Percentiles rank a stretch among this genome's conserved stretches.
phyloP scores from a whole-genome alignment of 139 green algal species.

The Coelastrella sp. region DNA sequence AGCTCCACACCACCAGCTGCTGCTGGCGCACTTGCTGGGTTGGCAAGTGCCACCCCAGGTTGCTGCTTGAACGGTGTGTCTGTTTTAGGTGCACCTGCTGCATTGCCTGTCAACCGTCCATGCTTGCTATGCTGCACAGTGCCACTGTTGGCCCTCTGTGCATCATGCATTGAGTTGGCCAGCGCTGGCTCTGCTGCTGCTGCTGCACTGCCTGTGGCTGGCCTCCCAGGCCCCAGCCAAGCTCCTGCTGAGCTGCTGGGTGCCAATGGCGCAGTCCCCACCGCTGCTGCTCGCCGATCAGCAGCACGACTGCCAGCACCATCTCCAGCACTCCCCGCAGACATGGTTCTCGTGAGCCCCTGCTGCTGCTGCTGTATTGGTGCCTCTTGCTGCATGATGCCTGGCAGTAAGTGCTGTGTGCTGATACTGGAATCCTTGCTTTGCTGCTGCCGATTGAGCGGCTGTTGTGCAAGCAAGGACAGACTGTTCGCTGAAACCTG shows the following conservation, averaged over 20 bases:
- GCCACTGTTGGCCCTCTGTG: neutral
- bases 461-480: slow-evolving; percentile 15
- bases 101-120: neutral
- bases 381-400: neutral
- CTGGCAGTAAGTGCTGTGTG: slow-evolving; percentile 17
- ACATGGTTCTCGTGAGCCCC: neutral
- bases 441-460: slow-evolving; percentile 7
- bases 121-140: too few species aligned
- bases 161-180: too few species aligned
- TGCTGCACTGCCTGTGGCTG: neutral
- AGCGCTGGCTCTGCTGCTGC: neutral
- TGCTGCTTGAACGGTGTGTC: too few species aligned
- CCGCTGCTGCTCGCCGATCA: neutral
- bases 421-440: slow-evolving; percentile 14
- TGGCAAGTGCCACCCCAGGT: too few species aligned
- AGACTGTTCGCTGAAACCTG: neutral
- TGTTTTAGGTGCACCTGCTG: neutral
- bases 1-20: slow-evolving; percentile 15
- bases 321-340: neutral
- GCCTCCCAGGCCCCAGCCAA: neutral
- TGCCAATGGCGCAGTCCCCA: too few species aligned
- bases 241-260: slow-evolving; percentile 10
- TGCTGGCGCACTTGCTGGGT: neutral
- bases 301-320: neutral
- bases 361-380: neutral